Evolutionary conservation across 2,329 filamentous ascomycete species (phyloP).

Genomic region (Hypomyces perniciosus): DNA sequence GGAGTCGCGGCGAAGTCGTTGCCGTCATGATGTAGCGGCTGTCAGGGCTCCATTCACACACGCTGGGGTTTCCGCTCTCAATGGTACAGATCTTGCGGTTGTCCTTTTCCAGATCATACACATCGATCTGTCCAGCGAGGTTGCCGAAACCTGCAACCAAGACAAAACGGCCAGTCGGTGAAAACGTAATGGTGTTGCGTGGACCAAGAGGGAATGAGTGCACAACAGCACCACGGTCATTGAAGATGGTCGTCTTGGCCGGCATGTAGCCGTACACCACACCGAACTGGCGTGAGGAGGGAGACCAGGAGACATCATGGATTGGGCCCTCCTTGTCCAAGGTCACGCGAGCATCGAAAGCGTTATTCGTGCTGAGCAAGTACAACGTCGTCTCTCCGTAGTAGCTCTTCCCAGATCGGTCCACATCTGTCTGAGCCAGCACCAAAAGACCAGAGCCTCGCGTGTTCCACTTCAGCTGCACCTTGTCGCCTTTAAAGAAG

Average conservation of each 20-base stretch:
- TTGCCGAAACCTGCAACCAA: slow-evolving; percentile 96
- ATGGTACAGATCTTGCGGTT: slow-evolving; percentile 90
- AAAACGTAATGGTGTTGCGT: slow-evolving; percentile 93
- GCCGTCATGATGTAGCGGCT: slow-evolving; percentile 93
- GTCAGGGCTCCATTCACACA: slow-evolving; percentile 96
- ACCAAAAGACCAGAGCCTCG: slow-evolving; percentile 88
- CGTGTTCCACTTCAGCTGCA: slow-evolving; percentile 96
- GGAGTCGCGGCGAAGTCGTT: slow-evolving; percentile 90
- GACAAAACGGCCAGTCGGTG: slow-evolving; percentile 86
- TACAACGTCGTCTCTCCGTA: slow-evolving; percentile 98
- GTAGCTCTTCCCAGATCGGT: slow-evolving; percentile 98
- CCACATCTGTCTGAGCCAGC: slow-evolving; percentile 93
- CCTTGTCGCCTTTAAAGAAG: slow-evolving; percentile 99
- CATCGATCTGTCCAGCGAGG: slow-evolving; percentile 92
- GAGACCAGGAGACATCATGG: slow-evolving; percentile 97
- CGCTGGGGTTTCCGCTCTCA: slow-evolving; percentile 89
- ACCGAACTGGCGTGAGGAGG: slow-evolving; percentile 95
- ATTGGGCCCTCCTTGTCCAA: slow-evolving; percentile 97
- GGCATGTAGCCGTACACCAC: slow-evolving; percentile 98
- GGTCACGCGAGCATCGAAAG: slow-evolving; percentile 85
- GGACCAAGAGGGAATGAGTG: slow-evolving; percentile 83
- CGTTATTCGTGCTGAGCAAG: slow-evolving; percentile 82
- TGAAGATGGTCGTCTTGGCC: slow-evolving; percentile 98
- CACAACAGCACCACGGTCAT: slow-evolving; percentile 72
- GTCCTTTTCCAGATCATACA: slow-evolving; percentile 93